Percentiles rank a stretch among this genome's conserved stretches.
These are phyloP conservation scores for Penicillium robsamsonii DNA, from an alignment of 495 filamentous ascomycete species.

Conservation along the genomic window DNA sequence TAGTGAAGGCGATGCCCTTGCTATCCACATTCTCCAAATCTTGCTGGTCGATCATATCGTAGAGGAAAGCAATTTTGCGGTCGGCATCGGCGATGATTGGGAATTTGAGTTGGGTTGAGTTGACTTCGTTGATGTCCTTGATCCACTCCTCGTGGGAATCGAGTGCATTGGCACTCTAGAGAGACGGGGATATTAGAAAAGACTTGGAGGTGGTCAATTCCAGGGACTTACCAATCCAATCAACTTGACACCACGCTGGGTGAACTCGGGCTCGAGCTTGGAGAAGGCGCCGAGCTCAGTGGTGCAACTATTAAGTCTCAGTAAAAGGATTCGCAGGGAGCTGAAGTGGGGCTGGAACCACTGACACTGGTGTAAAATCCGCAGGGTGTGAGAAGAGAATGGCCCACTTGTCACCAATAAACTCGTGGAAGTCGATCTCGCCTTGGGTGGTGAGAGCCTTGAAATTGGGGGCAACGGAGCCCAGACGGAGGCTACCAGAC, in stretches of 20 bases:
- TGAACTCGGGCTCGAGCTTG: constrained; percentile 96
- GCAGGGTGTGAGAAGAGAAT: constrained; percentile 94
- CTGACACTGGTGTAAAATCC: constrained; percentile 67
- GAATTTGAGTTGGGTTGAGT: constrained; percentile 55
- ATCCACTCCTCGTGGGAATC: constrained; percentile 61
- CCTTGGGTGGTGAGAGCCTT: constrained; percentile 87
- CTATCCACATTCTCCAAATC: constrained; percentile 56
- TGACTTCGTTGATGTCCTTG: constrained; percentile 63
- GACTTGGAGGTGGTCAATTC: neutral
- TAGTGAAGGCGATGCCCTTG: constrained; percentile 63
- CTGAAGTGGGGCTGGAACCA: neutral
- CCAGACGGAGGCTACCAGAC: constrained; percentile 73
- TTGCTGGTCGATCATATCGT: constrained; percentile 64
- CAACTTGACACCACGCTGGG: constrained; percentile 88
- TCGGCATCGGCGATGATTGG: constrained; percentile 69
- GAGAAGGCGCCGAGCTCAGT: constrained; percentile 97
- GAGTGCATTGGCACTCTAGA: constrained; percentile 56
- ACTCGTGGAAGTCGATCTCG: constrained; percentile 95
- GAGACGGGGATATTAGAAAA: constrained; percentile 36
- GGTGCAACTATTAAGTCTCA: constrained; percentile 61
- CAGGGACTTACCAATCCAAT: constrained; percentile 76
- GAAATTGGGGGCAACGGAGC: constrained; percentile 89
- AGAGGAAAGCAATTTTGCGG: constrained; percentile 61
- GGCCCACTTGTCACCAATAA: constrained; percentile 90
- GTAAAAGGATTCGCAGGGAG: neutral